phyloP scores from a whole-genome alignment of 371 early-diverging fungal species.

The Mortierella sp. region DNA sequence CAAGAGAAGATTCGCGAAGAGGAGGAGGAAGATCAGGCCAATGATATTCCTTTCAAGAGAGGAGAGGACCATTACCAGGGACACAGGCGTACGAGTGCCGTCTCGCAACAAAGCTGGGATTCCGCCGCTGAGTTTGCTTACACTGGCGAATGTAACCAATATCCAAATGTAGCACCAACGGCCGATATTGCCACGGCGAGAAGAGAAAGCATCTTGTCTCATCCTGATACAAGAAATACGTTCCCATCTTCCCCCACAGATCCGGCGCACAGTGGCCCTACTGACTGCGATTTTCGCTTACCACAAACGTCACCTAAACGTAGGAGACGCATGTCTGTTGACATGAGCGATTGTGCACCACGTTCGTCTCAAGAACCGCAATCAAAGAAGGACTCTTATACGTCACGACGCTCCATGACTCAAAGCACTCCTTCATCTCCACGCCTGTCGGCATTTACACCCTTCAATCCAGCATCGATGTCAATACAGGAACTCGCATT shows the following conservation, averaged over 20 bases:
- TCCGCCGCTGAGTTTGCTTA: neutral
- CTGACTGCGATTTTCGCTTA: too few relatives aligned
- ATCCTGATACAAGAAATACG: neutral
- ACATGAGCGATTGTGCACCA: neutral
- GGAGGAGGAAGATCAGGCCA: neutral
- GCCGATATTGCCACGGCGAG: too few relatives aligned
- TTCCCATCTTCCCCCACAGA: neutral
- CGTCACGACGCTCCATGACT: neutral
- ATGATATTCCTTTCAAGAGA: neutral
- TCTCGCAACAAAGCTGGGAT: neutral
- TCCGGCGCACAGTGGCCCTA: constrained; percentile 5
- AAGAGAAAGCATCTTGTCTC: neutral
- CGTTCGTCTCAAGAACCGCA: neutral
- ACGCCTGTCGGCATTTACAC: neutral
- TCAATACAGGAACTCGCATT: neutral
- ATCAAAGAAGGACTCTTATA: neutral
- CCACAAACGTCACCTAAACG: constrained; percentile 29
- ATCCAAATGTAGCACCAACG: neutral
- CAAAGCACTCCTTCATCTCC: constrained; percentile 1
- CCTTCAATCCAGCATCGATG: neutral
- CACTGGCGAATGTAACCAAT: neutral
- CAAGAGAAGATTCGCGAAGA: neutral
- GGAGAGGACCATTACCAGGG: neutral
- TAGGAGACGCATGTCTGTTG: constrained; percentile 19
- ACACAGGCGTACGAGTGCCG: neutral